Conservation (phyloP, 129 eudicot species). For the Arctium minus region DNA sequence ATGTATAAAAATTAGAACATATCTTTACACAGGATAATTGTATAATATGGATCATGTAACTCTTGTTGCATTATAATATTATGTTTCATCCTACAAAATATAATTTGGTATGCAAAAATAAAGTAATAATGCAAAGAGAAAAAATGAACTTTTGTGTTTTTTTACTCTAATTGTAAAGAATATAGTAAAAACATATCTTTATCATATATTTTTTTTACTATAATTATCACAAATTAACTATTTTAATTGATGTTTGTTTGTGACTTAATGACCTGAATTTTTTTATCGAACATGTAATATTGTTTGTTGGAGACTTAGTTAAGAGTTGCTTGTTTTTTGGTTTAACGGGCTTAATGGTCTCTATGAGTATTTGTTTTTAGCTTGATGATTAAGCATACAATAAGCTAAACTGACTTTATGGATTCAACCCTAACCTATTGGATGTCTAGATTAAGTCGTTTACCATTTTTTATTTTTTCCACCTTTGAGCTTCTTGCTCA, state of each 20-base stretch:
- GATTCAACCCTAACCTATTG: too few species aligned
- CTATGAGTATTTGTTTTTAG: too few species aligned
- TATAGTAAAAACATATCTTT: not conserved
- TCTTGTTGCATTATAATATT: not conserved
- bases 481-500: not conserved
- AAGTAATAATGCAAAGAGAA: not conserved
- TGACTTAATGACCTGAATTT: too few species aligned
- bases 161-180: too few species aligned
- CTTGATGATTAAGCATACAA: too few species aligned
- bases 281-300: too few species aligned
- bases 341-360: too few species aligned
- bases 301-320: not conserved
- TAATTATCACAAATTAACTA: not conserved
- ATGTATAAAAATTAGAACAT: not conserved
- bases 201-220: not conserved
- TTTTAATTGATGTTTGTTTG: not conserved
- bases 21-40: not conserved
- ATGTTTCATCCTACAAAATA: not conserved
- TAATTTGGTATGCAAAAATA: not conserved
- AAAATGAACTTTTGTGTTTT: too few species aligned
- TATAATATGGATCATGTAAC: not conserved
- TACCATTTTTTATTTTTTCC: not conserved
- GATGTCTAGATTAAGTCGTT: not conserved
- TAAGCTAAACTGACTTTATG: not conserved
- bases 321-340: too few species aligned